Conservation (phyloP, 169 alveolate genomes). For the Sarcocystis neurona region DNA sequence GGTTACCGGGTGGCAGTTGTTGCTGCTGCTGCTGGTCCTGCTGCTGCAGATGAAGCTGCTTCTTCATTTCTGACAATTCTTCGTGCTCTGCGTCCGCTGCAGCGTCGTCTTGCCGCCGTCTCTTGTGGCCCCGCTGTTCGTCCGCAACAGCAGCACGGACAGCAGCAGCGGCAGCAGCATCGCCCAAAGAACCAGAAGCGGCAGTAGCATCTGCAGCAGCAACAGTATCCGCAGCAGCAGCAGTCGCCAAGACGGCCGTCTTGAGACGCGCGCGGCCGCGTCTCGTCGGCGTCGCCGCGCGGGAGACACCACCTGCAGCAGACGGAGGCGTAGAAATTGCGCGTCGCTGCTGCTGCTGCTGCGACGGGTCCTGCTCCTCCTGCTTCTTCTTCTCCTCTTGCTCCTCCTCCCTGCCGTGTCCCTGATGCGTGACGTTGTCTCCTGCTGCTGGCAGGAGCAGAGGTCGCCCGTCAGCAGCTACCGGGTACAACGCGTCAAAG, state of each 20-base stretch:
- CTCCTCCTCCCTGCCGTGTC: not conserved
- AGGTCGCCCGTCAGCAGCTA: conserved; percentile 38
- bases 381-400: not conserved
- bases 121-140: no score
- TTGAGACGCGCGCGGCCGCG: conserved; percentile 23
- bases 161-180: no score
- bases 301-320: not conserved
- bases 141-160: no score
- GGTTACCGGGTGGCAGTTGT: no score
- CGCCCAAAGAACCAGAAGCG: no score
- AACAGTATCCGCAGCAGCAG: not conserved
- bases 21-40: conserved; percentile 16
- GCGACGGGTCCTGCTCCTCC: not conserved
- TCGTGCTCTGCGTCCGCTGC: no score
- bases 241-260: not conserved
- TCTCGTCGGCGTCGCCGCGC: conserved; percentile 43
- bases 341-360: not conserved
- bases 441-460: conserved; percentile 27
- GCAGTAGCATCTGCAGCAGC: no score
- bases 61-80: no score
- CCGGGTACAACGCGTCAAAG: conserved; percentile 46
- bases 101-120: no score
- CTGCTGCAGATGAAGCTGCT: no score
- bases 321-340: no score
- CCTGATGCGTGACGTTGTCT: not conserved